phyloP scores from a whole-genome alignment of 192 early-diverging fungal genomes.

The Diversispora epigaea region DNA sequence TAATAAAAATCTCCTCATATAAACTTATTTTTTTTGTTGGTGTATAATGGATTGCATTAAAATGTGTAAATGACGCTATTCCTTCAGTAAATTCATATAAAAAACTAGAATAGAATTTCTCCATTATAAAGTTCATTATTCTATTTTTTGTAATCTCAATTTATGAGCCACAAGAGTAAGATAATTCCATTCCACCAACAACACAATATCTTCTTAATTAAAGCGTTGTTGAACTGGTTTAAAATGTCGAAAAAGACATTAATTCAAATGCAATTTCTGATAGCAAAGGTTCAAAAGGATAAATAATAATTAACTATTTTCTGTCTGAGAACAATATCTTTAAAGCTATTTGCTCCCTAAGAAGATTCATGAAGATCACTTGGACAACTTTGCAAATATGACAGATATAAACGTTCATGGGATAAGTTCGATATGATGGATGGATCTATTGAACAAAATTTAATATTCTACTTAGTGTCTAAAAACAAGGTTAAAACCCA shows the following conservation, averaged over 20 bases:
- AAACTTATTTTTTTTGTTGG: too few species aligned
- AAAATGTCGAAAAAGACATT: not conserved
- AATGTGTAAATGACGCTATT: too few species aligned
- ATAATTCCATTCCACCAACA: not conserved
- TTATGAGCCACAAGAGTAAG: too few species aligned
- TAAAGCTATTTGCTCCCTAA: not conserved
- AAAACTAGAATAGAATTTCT: too few species aligned
- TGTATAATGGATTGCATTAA: too few species aligned
- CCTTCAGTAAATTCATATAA: too few species aligned
- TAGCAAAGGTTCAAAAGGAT: not conserved
- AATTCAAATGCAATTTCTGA: not conserved
- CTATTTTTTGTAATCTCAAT: too few species aligned
- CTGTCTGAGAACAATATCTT: not conserved
- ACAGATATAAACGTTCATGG: too few species aligned
- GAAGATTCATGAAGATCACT: conserved; percentile 1
- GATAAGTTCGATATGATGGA: not conserved
- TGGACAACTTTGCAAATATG: not conserved
- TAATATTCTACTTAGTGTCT: not conserved
- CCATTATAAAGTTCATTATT: too few species aligned
- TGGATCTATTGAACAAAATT: not conserved
- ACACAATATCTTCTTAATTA: not conserved
- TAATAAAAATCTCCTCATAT: too few species aligned
- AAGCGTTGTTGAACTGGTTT: not conserved
- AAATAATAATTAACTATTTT: not conserved
- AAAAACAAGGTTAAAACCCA: not conserved